A percentile compares a stretch with the other conserved stretches of the same genome.
These are phyloP conservation scores for Elaeis guineensis DNA, from an alignment of 176 grass and related monocot species.

Conservation along the genomic window DNA sequence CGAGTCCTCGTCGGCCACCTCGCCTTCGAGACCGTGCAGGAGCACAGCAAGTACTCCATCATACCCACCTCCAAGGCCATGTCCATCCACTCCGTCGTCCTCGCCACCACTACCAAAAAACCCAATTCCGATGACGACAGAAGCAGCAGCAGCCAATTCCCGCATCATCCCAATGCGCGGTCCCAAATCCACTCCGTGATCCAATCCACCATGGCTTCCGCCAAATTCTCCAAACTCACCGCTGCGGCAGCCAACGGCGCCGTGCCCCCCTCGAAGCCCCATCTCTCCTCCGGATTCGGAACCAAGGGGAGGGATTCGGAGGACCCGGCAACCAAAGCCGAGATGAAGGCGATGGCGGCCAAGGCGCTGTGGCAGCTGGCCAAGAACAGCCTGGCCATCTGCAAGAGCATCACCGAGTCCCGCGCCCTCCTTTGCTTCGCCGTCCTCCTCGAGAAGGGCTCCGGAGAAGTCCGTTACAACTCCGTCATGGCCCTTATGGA, in stretches of 20 bases:
- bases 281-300: too few species aligned
- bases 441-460: slow-evolving; percentile 49
- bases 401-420: slow-evolving; percentile 79
- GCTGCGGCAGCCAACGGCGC: slow-evolving; percentile 7
- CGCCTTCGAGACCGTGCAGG: slow-evolving; percentile 8
- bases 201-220: slow-evolving; percentile 34
- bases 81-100: slow-evolving; percentile 12
- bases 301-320: slow-evolving; percentile 27
- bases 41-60: slow-evolving; percentile 10
- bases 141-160: too few species aligned
- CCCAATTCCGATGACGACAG: too few species aligned
- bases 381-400: slow-evolving; percentile 39
- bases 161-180: too few species aligned
- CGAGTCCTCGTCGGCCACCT: slow-evolving; percentile 10
- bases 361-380: slow-evolving; percentile 70
- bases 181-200: slow-evolving; percentile 55
- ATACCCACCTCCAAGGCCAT: neutral
- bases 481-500: slow-evolving; percentile 80
- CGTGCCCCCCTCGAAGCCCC: neutral
- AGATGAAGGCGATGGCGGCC: slow-evolving; percentile 89
- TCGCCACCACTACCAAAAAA: neutral
- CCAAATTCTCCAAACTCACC: neutral
- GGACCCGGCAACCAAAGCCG: slow-evolving; percentile 49
- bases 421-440: slow-evolving; percentile 93
- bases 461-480: slow-evolving; percentile 52